Conservation (phyloP, 2,329 filamentous ascomycete genomes). For the Alternaria gansuensis region DNA sequence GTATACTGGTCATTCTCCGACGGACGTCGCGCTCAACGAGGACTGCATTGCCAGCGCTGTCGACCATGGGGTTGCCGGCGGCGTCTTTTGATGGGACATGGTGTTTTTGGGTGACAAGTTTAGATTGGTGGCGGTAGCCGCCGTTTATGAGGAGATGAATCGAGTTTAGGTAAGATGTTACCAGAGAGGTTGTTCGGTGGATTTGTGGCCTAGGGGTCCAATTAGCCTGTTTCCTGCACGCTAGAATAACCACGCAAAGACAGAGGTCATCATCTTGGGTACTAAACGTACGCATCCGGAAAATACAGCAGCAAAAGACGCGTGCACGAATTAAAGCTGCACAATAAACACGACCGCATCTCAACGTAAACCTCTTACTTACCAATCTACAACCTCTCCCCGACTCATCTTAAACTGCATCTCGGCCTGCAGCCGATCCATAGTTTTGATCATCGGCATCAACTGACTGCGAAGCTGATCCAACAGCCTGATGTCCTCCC, state of each 20-base stretch:
- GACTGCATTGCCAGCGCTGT: slow-evolving; percentile 15
- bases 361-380: slow-evolving; percentile 16
- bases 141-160: slow-evolving; percentile 37
- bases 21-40: slow-evolving; percentile 20
- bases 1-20: slow-evolving; percentile 19
- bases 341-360: background rate
- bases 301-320: background rate
- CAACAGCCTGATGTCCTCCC: slow-evolving; percentile 35
- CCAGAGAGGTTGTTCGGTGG: slow-evolving; percentile 28
- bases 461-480: slow-evolving; percentile 38
- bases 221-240: background rate
- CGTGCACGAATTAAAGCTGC: background rate
- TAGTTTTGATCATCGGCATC: slow-evolving; percentile 37
- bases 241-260: background rate
- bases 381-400: slow-evolving; percentile 34
- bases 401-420: slow-evolving; percentile 32
- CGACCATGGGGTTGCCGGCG: slow-evolving; percentile 23
- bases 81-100: slow-evolving; percentile 26
- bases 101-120: slow-evolving; percentile 21
- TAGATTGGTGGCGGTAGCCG: slow-evolving; percentile 23
- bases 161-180: slow-evolving; percentile 30
- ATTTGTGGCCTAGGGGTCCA: slow-evolving; percentile 28
- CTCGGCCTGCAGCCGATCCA: slow-evolving; percentile 36
- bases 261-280: background rate
- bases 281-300: background rate